A percentile compares a stretch with the other conserved stretches of the same genome.
Evolutionary conservation across 768 basidiomycete genomes (phyloP).

Genomic region (Omphalotus guepiniiformis): DNA sequence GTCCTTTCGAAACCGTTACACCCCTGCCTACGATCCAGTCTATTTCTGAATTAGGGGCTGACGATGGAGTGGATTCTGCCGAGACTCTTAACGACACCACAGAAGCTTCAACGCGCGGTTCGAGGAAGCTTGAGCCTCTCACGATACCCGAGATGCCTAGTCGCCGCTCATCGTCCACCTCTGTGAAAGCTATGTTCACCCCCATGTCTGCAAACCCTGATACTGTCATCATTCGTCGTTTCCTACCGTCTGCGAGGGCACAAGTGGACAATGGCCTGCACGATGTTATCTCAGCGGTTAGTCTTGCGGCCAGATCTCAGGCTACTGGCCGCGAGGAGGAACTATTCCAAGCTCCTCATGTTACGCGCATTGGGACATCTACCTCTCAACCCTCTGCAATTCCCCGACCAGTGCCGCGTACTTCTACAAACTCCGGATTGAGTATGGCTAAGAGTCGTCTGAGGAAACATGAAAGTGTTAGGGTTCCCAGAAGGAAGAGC

Average conservation of each 20-base stretch:
- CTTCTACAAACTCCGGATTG: constrained; percentile 52
- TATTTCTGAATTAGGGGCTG: constrained; percentile 42
- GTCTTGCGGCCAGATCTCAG: constrained; percentile 62
- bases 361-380: constrained; percentile 27
- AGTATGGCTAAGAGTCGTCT: constrained; percentile 61
- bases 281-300: constrained; percentile 77
- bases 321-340: constrained; percentile 60
- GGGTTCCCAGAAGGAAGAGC: constrained; percentile 57
- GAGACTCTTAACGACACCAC: constrained; percentile 10
- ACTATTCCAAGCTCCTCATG: constrained; percentile 52
- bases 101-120: constrained; percentile 5
- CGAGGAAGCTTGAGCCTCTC: constrained; percentile 17
- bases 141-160: constrained; percentile 27
- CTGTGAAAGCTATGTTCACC: constrained; percentile 57
- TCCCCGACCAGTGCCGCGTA: constrained; percentile 28
- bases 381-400: neutral
- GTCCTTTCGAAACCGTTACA: constrained; percentile 34
- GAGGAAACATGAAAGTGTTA: constrained; percentile 65
- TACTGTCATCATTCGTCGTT: constrained; percentile 62
- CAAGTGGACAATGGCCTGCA: constrained; percentile 73
- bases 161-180: constrained; percentile 61
- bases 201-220: constrained; percentile 49
- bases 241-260: constrained; percentile 58
- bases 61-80: constrained; percentile 12
- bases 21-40: constrained; percentile 53